Evolutionary conservation across 169 alveolate species (phyloP).

Genomic region (Eimeria acervulina): DNA sequence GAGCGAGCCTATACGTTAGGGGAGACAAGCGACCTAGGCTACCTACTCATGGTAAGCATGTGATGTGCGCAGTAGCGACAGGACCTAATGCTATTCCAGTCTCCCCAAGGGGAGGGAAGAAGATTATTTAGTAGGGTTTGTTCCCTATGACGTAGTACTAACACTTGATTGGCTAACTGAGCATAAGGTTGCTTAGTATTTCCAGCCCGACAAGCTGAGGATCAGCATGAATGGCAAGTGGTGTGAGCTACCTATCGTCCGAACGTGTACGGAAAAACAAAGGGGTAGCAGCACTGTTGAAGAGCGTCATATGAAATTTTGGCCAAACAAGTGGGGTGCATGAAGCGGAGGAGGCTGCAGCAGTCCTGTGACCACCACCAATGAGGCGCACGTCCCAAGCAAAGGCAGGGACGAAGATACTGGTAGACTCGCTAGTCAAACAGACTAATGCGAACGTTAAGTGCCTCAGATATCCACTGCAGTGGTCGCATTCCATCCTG

Average conservation of each 20-base stretch:
- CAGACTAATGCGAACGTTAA: not conserved
- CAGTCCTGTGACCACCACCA: not conserved
- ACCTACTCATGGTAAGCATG: not conserved
- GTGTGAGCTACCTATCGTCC: not conserved
- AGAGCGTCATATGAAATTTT: not conserved
- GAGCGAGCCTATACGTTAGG: not conserved
- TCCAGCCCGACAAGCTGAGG: not conserved
- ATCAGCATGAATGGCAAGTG: not conserved
- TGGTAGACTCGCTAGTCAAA: not conserved
- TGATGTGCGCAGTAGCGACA: not conserved
- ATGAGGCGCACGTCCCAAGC: not conserved
- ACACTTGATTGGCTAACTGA: not conserved
- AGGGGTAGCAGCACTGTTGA: not conserved
- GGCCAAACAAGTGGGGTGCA: not conserved
- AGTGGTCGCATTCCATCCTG: not conserved
- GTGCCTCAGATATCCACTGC: not conserved
- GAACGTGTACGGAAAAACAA: no score
- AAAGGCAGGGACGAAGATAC: not conserved
- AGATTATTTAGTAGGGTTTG: not conserved
- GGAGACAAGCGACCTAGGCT: not conserved
- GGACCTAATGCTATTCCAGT: not conserved
- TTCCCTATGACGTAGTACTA: not conserved
- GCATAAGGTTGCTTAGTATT: not conserved
- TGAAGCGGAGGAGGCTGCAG: not conserved
- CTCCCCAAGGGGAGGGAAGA: not conserved